Base-by-base conservation (phyloP, 495 filamentous ascomycete genomes). In the Hypoxylon lenormandii region DNA sequence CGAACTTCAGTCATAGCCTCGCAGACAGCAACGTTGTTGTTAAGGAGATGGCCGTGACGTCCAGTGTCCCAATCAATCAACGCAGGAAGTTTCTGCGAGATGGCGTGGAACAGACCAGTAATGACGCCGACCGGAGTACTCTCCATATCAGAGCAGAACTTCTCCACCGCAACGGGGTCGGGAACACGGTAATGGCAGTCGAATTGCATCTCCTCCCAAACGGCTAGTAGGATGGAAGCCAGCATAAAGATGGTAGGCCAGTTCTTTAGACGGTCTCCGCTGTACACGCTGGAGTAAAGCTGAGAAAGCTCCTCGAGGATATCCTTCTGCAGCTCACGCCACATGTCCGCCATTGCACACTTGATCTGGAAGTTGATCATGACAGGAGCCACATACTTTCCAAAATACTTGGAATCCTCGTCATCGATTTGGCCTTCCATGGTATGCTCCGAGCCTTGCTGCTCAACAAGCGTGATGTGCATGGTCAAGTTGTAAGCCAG, bases 281-380 rank as follows among this genome's bases (percentile, higher is more conserved):
- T 92, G 84, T 97, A 97, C 26, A 97, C 93, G 70, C 92, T 93
- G 10, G 91, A 94, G 82, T 96, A 97, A 19, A 97, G 86, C 1
- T 86, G 77, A 0, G 93, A 97, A 1, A 97, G 87, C 81, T 97
- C 93, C 80, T 96, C 93, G 11, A 97, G 82, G 45, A 97, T 90
- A 64, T 97, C 93, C 81, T 96, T 96, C 78, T 96, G 92, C 43
- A 97, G 82, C 77, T 96, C 93, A 63, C 93, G 92, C 93, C 93
- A 97, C 91, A 96, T 93, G 72, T 92, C 91, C 28, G 92, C 93
- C 83, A 97, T 88, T 48, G 93, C 93, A 74, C 88, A 92, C 84
- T 97, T 97, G 80, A 97, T 90, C 81, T 97, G 92, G 86, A 97
- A 97, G 82, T 97, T 97, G 87, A 97, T 94, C 93, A 97, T 95